Evolutionary conservation across 2,329 filamentous ascomycete species (phyloP).

Genomic region (Clonostachys sp.): DNA sequence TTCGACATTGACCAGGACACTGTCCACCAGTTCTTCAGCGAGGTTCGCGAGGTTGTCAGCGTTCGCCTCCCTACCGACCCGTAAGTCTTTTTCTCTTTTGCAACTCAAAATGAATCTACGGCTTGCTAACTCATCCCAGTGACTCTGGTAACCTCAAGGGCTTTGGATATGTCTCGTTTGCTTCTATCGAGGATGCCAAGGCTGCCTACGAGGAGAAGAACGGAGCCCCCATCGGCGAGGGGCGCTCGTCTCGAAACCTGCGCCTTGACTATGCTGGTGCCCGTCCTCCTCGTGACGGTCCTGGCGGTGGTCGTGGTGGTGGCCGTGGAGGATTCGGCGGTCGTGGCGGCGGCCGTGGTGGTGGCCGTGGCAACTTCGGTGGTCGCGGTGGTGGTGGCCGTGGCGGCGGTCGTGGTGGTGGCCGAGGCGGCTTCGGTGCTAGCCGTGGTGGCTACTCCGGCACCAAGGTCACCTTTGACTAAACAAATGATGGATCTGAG

Average conservation of each 20-base stretch:
- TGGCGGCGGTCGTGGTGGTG: constrained; percentile 38
- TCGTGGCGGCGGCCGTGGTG: constrained; percentile 39
- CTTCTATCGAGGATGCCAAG: constrained; percentile 77
- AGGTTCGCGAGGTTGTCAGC: constrained; percentile 67
- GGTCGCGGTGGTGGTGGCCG: constrained; percentile 44
- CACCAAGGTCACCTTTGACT: constrained; percentile 71
- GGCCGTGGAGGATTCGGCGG: constrained; percentile 47
- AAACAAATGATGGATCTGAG: constrained; percentile 34
- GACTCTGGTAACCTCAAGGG: constrained; percentile 84
- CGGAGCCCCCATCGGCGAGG: constrained; percentile 56
- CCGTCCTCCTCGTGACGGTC: constrained; percentile 56
- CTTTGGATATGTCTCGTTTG: constrained; percentile 86
- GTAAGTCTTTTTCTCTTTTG: constrained; percentile 35
- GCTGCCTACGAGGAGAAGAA: constrained; percentile 66
- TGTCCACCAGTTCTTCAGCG: constrained; percentile 69
- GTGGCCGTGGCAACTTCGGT: constrained; percentile 41
- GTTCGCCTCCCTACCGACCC: constrained; percentile 85
- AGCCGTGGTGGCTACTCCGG: constrained; percentile 51
- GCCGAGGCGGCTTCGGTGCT: constrained; percentile 48
- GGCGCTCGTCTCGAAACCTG: constrained; percentile 68
- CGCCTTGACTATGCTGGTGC: constrained; percentile 79
- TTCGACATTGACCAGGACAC: constrained; percentile 77
- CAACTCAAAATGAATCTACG: constrained; percentile 16
- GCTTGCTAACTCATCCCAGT: constrained; percentile 25
- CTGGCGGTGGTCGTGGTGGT: constrained; percentile 41